Evolutionary conservation across 371 early-diverging fungal genomes (phyloP).

Genomic region (Mortierella sp.): DNA sequence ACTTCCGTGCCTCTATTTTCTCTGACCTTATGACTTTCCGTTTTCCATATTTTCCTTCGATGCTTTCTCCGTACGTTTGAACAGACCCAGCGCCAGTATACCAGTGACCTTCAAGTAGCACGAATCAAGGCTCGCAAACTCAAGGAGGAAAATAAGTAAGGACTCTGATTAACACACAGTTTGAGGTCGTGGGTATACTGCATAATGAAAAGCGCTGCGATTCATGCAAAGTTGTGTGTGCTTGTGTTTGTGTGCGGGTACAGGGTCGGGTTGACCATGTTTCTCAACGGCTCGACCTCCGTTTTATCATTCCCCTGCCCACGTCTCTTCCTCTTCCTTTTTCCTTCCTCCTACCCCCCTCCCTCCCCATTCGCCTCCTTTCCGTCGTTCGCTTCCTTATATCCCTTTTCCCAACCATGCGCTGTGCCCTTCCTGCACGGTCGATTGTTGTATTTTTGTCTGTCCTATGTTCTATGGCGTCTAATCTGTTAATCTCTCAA

Average conservation of each 20-base stretch:
- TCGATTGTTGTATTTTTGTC: background rate
- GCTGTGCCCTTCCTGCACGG: background rate
- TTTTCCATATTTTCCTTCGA: background rate
- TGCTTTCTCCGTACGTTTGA: background rate
- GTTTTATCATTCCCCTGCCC: background rate
- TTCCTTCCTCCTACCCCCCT: slow-evolving; percentile 1
- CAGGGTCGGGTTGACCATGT: slow-evolving; percentile 1
- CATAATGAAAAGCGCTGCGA: too few relatives aligned
- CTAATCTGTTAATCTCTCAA: background rate
- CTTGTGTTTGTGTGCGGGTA: background rate
- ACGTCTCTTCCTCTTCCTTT: background rate
- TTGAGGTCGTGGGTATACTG: too few relatives aligned
- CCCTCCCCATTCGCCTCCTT: slow-evolving; percentile 1
- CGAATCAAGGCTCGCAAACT: slow-evolving; percentile 38
- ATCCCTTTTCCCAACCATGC: background rate
- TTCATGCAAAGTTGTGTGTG: background rate
- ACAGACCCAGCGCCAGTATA: slow-evolving; percentile 49
- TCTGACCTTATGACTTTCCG: background rate
- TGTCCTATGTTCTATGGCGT: background rate
- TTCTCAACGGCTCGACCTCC: slow-evolving; percentile 8
- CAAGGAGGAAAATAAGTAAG: slow-evolving; percentile 54
- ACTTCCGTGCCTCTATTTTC: slow-evolving; percentile 6
- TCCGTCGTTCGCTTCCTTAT: background rate
- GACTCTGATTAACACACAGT: too few relatives aligned
- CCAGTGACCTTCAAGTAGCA: slow-evolving; percentile 44